Evolutionary conservation across 306 rosid species (phyloP).

Genomic region (Cucumis melo): DNA sequence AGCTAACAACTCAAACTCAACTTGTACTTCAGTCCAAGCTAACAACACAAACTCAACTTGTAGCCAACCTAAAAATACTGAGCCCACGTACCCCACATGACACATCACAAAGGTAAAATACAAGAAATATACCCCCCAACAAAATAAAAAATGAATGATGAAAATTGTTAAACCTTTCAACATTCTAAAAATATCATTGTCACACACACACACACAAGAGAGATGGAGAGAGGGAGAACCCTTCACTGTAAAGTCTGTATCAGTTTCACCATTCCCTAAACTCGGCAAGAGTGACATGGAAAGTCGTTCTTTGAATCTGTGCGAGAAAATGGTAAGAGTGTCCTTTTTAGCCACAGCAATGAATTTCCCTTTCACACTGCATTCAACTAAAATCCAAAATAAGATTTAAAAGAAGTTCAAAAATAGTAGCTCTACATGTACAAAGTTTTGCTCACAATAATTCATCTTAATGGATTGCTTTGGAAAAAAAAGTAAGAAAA

Average conservation of each 20-base stretch:
- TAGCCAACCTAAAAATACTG: not conserved
- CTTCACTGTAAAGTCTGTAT: conserved; percentile 24
- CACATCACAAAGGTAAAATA: not conserved
- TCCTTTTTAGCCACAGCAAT: conserved; percentile 62
- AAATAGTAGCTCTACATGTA: not conserved
- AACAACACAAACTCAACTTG: not conserved
- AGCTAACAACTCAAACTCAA: too few species aligned
- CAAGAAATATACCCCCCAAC: not conserved
- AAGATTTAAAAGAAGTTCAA: not conserved
- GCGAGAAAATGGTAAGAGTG: conserved; percentile 50
- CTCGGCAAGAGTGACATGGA: conserved; percentile 30
- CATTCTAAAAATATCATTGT: not conserved
- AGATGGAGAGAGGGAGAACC: conserved; percentile 24
- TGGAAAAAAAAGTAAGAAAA: not conserved
- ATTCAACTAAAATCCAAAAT: conserved; percentile 43
- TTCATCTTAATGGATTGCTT: not conserved
- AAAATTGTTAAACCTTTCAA: not conserved
- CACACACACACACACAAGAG: not conserved
- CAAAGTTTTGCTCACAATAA: not conserved
- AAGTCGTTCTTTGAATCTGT: conserved; percentile 43
- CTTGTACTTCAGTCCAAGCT: not conserved
- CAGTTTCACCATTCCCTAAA: conserved; percentile 37
- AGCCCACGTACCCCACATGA: not conserved
- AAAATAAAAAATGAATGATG: not conserved
- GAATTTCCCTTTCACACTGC: conserved; percentile 52